Conservation (phyloP, 106 monocot species). For the Posidonia australis region DNA sequence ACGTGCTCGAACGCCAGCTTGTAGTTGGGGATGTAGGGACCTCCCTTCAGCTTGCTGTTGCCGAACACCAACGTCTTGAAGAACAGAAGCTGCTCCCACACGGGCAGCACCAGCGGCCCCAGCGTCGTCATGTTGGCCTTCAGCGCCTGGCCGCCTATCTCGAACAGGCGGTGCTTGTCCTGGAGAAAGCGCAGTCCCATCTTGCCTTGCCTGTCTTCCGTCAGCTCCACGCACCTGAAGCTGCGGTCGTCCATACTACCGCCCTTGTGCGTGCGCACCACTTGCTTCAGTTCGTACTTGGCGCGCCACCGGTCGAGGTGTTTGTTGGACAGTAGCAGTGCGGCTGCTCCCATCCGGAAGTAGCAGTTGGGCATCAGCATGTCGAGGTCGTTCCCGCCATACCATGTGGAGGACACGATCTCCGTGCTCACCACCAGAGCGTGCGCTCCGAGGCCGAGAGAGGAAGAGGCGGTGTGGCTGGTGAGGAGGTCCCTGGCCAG, state of each 20-base stretch:
- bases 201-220: not conserved
- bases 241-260: not conserved
- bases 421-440: slow-evolving; percentile 19
- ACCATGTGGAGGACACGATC: slow-evolving; percentile 13
- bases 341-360: slow-evolving; percentile 14
- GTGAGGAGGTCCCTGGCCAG: slow-evolving; percentile 9
- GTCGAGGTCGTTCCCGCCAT: slow-evolving; percentile 6
- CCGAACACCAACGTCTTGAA: not conserved
- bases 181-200: not conserved
- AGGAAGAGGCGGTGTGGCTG: not conserved
- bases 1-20: slow-evolving; percentile 9
- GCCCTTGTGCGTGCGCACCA: slow-evolving; percentile 5
- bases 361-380: slow-evolving; percentile 14
- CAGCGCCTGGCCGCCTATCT: not conserved
- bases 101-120: not conserved
- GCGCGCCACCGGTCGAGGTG: slow-evolving; percentile 8
- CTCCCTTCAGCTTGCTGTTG: no score
- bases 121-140: slow-evolving; percentile 5
- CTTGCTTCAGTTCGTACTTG: slow-evolving; percentile 12
- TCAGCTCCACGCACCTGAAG: slow-evolving; percentile 3
- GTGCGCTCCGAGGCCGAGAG: not conserved
- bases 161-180: not conserved
- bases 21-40: not conserved
- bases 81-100: slow-evolving; percentile 1
- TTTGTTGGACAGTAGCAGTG: slow-evolving; percentile 11